These are phyloP conservation scores for Platismatia glauca DNA, from an alignment of 495 filamentous ascomycete species.

Conservation along the genomic window DNA sequence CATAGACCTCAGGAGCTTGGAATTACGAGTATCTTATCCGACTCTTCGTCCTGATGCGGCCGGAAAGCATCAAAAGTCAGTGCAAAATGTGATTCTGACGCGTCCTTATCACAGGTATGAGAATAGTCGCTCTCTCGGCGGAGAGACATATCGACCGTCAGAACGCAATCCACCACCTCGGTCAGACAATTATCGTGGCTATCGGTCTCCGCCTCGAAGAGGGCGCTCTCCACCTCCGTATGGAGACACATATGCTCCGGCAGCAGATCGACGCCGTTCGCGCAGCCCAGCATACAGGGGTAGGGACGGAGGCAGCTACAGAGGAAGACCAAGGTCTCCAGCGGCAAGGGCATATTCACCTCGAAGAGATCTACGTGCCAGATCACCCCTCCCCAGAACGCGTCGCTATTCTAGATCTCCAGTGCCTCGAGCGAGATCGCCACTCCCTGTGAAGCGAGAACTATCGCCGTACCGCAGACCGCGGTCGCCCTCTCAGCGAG, in stretches of 20 bases:
- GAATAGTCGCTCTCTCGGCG: constrained; percentile 33
- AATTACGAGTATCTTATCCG: not conserved
- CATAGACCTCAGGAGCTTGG: not conserved
- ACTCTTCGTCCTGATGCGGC: not conserved
- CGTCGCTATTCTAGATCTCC: constrained; percentile 41
- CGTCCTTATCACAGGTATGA: constrained; percentile 34
- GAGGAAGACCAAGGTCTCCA: constrained; percentile 34
- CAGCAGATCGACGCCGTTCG: constrained; percentile 38
- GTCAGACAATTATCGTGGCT: constrained; percentile 31
- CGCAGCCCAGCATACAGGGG: constrained; percentile 38
- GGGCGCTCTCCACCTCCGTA: constrained; percentile 25
- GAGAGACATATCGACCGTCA: constrained; percentile 45
- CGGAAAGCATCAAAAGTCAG: not conserved
- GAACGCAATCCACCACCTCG: constrained; percentile 33
- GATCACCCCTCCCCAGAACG: constrained; percentile 32
- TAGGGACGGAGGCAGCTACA: constrained; percentile 31
- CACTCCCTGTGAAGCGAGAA: constrained; percentile 30
- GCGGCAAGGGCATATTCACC: constrained; percentile 39
- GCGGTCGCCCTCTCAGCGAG: constrained; percentile 28
- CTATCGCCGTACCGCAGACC: constrained; percentile 25
- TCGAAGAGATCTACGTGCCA: constrained; percentile 37
- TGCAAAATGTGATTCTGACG: constrained; percentile 1
- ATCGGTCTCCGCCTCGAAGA: constrained; percentile 30
- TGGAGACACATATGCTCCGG: constrained; percentile 44
- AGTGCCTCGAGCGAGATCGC: constrained; percentile 30